Base-by-base conservation (phyloP, 306 rosid genomes). In the Morella rubra region DNA sequence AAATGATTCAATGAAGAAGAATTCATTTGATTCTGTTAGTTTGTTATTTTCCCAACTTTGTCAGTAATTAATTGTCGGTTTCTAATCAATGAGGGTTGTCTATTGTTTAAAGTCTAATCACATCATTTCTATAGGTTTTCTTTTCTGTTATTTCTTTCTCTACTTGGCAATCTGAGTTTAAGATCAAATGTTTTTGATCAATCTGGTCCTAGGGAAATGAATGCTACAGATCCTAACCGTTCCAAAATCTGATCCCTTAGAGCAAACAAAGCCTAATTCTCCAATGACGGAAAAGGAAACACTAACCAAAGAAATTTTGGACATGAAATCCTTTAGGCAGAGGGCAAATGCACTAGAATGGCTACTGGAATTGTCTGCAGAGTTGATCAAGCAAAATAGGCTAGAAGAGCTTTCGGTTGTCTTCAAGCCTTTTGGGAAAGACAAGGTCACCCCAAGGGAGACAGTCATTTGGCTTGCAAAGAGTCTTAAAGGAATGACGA, bases 261-360 rank as follows among this genome's bases (percentile, higher is more conserved):
- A 91, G 80, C 56, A 79, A 37, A 77, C 79, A 56, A 90, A 80
- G 80, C n/a, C 79, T 19, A 62, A 10, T 73, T 73, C 81, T 78
- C 82, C 85, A 12, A 61, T 67, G 65, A 85, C 93, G 0, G 90
- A 72, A n/a, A 82, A 87, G 78, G 90, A 60, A 60, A 44, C 72
- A 67, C 72, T 52, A 9, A n/a, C 32, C 13, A 87, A 85, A 77
- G 91, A 96, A 85, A 80, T 45, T 5, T 54, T 96, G 85, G 99
- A 96, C 77, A 93, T 96, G 50, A 96, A 86, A 76, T 96, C 99
- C 42, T 91, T 86, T 59, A 86, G 91, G 89, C 99, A 96, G 86
- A 89, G 99, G 82, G 97, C 99, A 19, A 98, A 92, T 27, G 99
- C 99, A 44, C 98, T 96, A 22, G 99, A 96, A 88, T 98, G 93